A percentile compares a stretch with the other conserved stretches of the same genome.
Evolutionary conservation across 192 early-diverging fungal genomes (phyloP).

Genomic region (Backusella australiensis): DNA sequence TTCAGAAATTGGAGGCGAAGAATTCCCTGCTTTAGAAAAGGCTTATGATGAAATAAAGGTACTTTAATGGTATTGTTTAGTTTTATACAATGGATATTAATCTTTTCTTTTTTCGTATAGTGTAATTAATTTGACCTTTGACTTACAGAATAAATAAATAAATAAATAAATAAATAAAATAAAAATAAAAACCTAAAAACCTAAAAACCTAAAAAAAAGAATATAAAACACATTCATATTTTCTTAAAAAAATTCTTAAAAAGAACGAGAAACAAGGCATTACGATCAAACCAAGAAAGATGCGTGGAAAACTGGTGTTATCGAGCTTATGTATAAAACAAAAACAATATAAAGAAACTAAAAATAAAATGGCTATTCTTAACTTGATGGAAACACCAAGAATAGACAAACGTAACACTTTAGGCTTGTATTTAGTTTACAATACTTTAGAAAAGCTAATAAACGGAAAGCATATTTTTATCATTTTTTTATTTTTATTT

Average conservation of each 20-base stretch:
- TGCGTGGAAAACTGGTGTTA: no score
- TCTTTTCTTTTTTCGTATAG: neutral
- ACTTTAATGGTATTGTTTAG: neutral
- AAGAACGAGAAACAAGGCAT: neutral
- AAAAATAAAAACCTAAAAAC: no score
- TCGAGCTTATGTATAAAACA: no score
- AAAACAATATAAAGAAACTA: no score
- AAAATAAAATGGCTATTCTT: no score
- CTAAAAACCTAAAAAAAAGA: no score
- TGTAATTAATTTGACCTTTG: neutral
- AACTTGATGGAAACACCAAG: neutral
- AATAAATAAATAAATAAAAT: no score
- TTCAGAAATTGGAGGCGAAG: neutral
- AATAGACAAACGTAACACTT: neutral
- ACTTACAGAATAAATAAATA: no score
- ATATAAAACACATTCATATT: no score
- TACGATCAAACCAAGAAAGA: no score
- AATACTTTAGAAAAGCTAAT: neutral
- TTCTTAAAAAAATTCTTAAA: neutral
- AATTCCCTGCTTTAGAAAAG: neutral
- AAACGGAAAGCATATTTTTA: neutral
- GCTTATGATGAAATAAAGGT: neutral
- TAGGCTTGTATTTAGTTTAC: no score
- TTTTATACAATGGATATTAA: no score
- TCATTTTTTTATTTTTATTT: neutral